Conservation (phyloP, 2,329 filamentous ascomycete species). For the Sclerotinia subarctica region DNA sequence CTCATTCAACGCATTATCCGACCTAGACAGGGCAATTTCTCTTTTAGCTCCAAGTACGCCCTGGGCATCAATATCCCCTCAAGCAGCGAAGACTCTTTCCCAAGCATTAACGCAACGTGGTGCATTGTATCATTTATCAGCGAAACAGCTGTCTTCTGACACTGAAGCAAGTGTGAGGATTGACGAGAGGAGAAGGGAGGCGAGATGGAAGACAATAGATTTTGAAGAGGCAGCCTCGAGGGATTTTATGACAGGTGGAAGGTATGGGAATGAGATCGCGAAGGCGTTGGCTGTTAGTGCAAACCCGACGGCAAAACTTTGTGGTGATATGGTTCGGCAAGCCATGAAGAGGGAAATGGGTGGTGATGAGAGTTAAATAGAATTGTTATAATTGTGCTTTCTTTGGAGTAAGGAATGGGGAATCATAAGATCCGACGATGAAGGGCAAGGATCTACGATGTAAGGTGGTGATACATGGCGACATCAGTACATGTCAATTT, state of each 20-base stretch:
- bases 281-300: conserved; percentile 61
- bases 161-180: conserved; percentile 27
- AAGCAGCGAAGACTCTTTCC: conserved; percentile 63
- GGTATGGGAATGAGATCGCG: conserved; percentile 63
- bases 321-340: conserved; percentile 65
- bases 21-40: conserved; percentile 56
- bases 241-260: conserved; percentile 62
- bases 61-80: conserved; percentile 56
- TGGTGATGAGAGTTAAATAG: background rate
- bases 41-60: conserved; percentile 54
- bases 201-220: conserved; percentile 42
- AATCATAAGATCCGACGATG: background rate
- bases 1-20: conserved; percentile 46
- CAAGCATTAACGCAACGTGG: conserved; percentile 71
- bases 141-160: conserved; percentile 40
- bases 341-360: conserved; percentile 66
- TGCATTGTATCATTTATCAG: conserved; percentile 58
- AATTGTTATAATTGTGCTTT: background rate
- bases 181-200: conserved; percentile 12
- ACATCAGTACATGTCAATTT: background rate
- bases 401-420: background rate
- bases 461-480: background rate
- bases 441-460: background rate
- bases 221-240: conserved; percentile 62
- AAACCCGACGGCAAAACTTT: conserved; percentile 67